Base-by-base conservation (phyloP, 2,329 filamentous ascomycete genomes). In the Fusarium compactum region DNA sequence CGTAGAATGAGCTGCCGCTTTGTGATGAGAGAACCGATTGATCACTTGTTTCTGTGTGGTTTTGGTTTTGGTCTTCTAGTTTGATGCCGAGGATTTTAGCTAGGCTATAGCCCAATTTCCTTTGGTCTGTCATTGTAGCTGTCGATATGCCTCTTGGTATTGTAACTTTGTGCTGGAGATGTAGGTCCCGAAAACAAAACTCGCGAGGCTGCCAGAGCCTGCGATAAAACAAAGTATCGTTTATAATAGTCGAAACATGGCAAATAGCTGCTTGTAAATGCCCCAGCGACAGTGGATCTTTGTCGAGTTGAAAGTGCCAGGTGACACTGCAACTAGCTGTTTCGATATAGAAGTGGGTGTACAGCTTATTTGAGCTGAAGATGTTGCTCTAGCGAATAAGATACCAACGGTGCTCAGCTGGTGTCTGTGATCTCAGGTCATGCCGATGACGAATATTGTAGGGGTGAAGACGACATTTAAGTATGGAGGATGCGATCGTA, bases 21-120 rank as follows among this genome's bases (percentile, higher is more conserved):
- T 87, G 86, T 38, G 88, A 84, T 0, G 94, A 96, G 75, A 94
- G 90, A 62, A 92, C 86, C 2, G 94, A 97, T 79, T 96, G 94
- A 73, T 92, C 92, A 48, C 91, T 86, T 15, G 91, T 92, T 47
- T 90, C 86, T 53, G 93, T 90, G 9, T 70, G 74, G 57, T 81
- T 80, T 38, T 82, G 82, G 11, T 81, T 76, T 62, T 83, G 81
- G 22, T 83, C 83, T 64, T 95, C 87, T 32, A 97, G 83, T 79
- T 96, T 92, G 85, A 98, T 97, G 62, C 92, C 91, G 38, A 98
- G 85, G 65, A 85, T 85, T 80, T 93, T 96, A 78, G 94, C 95
- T 79, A 97, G 80, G 74, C 85, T 83, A 76, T 91, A 91, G 80
- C 93, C 92, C 70, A 92, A 72, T 79, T 91, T 87, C 24, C 58